Evolutionary conservation across 352 stramenopile genomes (phyloP).

Genomic region (Phytophthora multivora): DNA sequence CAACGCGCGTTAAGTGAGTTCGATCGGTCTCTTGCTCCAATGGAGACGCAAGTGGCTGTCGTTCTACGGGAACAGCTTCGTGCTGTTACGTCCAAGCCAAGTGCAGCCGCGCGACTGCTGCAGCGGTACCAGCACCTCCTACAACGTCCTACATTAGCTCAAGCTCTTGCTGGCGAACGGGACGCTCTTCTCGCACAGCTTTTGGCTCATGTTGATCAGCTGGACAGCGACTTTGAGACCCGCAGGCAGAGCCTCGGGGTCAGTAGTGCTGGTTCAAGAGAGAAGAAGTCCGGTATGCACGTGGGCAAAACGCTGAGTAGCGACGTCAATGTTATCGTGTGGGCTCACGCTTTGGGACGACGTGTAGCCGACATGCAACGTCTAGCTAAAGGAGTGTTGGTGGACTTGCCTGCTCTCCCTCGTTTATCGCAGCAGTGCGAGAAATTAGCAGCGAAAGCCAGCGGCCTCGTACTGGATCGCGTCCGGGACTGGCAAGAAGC

Average conservation of each 20-base stretch:
- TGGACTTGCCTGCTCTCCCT: conserved; percentile 69
- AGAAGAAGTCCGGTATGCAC: conserved; percentile 46
- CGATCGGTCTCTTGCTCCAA: conserved; percentile 76
- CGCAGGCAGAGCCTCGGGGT: conserved; percentile 38
- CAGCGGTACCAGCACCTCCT: conserved; percentile 89
- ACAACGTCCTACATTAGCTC: conserved; percentile 73
- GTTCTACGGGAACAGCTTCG: conserved; percentile 84
- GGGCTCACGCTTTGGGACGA: conserved; percentile 73
- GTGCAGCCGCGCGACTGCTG: conserved; percentile 78
- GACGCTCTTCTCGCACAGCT: conserved; percentile 90
- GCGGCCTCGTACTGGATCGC: conserved; percentile 74
- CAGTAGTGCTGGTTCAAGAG: conserved; percentile 18
- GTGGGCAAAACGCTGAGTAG: conserved; percentile 84
- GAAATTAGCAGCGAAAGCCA: conserved; percentile 53
- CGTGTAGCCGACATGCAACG: conserved; percentile 62
- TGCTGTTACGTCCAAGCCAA: conserved; percentile 57
- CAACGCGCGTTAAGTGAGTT: conserved; percentile 71
- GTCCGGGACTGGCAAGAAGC: conserved; percentile 88
- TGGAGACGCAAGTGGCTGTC: conserved; percentile 83
- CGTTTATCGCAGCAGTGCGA: conserved; percentile 61
- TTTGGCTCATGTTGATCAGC: conserved; percentile 82
- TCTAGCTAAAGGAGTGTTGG: conserved; percentile 58
- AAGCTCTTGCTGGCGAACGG: conserved; percentile 77
- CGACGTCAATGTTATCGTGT: conserved; percentile 86
- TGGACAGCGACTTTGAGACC: conserved; percentile 88